phyloP scores from a whole-genome alignment of 2,329 filamentous ascomycete species.

The Emericellopsis cladophorae region DNA sequence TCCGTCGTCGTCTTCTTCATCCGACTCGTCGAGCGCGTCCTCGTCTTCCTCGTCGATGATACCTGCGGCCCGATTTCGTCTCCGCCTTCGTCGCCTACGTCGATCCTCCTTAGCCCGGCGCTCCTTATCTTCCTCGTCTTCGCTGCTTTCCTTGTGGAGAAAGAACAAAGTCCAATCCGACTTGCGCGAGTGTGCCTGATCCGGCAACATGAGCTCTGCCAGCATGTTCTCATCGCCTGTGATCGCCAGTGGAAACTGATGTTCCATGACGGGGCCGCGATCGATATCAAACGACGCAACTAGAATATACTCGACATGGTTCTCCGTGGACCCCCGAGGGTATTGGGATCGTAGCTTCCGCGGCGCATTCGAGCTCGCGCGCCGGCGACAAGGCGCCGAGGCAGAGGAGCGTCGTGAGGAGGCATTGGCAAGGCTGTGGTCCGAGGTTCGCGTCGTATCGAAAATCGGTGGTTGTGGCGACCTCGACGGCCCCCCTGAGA shows the following conservation, averaged over 20 bases:
- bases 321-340: slow-evolving; percentile 60
- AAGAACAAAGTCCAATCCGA: slow-evolving; percentile 99
- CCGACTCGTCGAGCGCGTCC: slow-evolving; percentile 26
- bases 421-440: slow-evolving; percentile 46
- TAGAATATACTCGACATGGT: slow-evolving; percentile 97
- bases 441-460: slow-evolving; percentile 42
- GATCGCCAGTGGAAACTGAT: slow-evolving; percentile 90
- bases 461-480: slow-evolving; percentile 40
- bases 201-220: slow-evolving; percentile 94
- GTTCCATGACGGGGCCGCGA: slow-evolving; percentile 92
- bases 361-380: not conserved
- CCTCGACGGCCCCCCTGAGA: slow-evolving; percentile 39
- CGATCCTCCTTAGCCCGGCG: slow-evolving; percentile 42
- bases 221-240: slow-evolving; percentile 97
- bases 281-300: slow-evolving; percentile 97
- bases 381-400: slow-evolving; percentile 29
- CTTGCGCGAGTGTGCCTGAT: slow-evolving; percentile 86
- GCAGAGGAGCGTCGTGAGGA: slow-evolving; percentile 52
- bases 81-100: slow-evolving; percentile 35
- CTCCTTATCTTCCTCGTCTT: slow-evolving; percentile 69
- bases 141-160: slow-evolving; percentile 83
- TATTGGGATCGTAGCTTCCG: slow-evolving; percentile 62
- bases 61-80: slow-evolving; percentile 36
- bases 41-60: slow-evolving; percentile 31
- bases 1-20: slow-evolving; percentile 35